Evolutionary conservation across 805 yeast species (phyloP), one percentile per base, ranked within the genome.

Genomic region (Starmerella vaccinii): DNA sequence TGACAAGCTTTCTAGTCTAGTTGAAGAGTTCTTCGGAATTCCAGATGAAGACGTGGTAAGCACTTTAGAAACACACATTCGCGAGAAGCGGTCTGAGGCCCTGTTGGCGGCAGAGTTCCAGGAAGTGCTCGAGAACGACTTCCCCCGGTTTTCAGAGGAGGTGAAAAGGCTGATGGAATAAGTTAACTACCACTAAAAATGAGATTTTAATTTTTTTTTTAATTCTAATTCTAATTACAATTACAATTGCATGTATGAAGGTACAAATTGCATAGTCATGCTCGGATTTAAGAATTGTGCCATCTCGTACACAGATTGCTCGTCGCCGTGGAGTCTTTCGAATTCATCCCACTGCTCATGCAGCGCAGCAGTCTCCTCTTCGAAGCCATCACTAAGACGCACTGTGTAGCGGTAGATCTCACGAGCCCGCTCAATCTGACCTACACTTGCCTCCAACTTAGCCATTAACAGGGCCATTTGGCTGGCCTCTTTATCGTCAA

Each of bases 371-470:
- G 34, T 16, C 16, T 27, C 45, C 18, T n/a, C 23, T 8, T 41
- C 45, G 22, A 41, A 34, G n/a, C 22, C 45, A 9, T 41, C 45
- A 27, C 45, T 41, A 7, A 41, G 32, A 4, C 21, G 33, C 23
- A 37, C 35, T 3, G 80, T 80, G 61, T 75, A 82, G 49, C 70
- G 73, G 55, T 75, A 74, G 6, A 90, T 63, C 10, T 76, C 78
- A 47, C 95, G 72, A 0, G 79, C 87, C 46, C 95, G 68, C 4
- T 64, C 68, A 16, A 69, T 62, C 55, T 86, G 85, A 3, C 74
- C 72, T 7, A 74, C 63, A 18, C 59, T 57, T 3, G 67, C 61
- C 64, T 90, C 97, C 46, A 80, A 59, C 5, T 39, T 46, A n/a
- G 61, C 67, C 63, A 83, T 85, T 2, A 74, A 72, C 8, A 71